phyloP scores from a whole-genome alignment of 176 grass and related monocot genomes.

The Lolium multiflorum region DNA sequence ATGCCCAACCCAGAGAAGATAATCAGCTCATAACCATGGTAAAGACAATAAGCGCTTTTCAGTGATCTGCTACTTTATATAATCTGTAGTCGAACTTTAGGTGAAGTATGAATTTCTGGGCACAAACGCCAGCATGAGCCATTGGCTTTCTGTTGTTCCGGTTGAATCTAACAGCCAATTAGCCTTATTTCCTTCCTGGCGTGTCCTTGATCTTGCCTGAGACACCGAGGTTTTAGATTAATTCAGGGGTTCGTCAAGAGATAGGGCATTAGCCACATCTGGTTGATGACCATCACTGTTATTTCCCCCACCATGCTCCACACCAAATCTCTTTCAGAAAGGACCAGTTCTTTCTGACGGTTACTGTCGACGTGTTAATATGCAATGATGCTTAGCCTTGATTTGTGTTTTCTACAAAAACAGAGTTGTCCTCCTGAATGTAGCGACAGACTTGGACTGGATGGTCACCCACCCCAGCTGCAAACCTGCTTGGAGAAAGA shows the following conservation, averaged over 20 bases:
- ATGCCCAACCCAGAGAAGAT: neutral
- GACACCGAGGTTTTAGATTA: neutral
- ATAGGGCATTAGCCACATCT: neutral
- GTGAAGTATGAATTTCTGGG: neutral
- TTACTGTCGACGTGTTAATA: neutral
- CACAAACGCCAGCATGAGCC: neutral
- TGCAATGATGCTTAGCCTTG: neutral
- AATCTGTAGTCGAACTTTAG: conserved; percentile 1
- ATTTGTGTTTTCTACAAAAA: neutral
- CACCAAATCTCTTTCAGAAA: neutral
- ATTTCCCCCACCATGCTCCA: conserved; percentile 3
- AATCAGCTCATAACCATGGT: neutral
- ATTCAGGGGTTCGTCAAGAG: neutral
- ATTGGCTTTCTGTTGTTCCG: neutral
- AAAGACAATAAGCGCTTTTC: neutral
- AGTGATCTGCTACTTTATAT: neutral
- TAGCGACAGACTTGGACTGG: neutral
- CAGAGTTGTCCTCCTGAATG: neutral
- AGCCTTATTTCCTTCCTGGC: neutral
- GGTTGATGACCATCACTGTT: neutral
- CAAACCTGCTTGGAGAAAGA: conserved; percentile 6
- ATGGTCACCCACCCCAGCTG: neutral
- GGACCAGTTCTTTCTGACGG: neutral
- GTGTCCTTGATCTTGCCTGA: neutral
- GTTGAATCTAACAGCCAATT: neutral